These are phyloP conservation scores for Manihot esculenta DNA, from an alignment of 441 rosid species.

Conservation along the genomic window DNA sequence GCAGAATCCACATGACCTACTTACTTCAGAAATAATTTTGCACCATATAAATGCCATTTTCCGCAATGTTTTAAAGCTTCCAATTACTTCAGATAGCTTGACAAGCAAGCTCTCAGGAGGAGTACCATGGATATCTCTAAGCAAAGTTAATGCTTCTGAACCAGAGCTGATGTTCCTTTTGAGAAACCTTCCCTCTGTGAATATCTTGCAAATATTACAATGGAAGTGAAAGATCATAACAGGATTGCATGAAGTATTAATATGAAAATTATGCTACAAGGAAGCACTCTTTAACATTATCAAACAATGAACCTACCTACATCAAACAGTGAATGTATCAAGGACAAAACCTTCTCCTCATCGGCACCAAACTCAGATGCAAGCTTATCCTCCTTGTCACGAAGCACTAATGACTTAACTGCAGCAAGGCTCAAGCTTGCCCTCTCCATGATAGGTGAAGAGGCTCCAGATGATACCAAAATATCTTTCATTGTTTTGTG, in stretches of 20 bases:
- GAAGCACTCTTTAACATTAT: not conserved
- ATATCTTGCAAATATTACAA: constrained; percentile 73
- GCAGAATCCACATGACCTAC: constrained; percentile 28
- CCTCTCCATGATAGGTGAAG: constrained; percentile 86
- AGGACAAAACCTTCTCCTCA: constrained; percentile 43
- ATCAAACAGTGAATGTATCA: constrained; percentile 56
- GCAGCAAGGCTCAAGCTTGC: constrained; percentile 84
- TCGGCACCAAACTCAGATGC: constrained; percentile 59
- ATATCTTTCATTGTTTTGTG: constrained; percentile 76
- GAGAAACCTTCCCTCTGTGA: constrained; percentile 82
- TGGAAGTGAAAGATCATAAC: constrained; percentile 52
- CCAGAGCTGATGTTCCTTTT: constrained; percentile 56
- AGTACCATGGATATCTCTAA: constrained; percentile 86
- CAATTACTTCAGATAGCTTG: constrained; percentile 90
- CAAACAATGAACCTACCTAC: constrained; percentile 52
- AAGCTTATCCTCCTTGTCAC: constrained; percentile 83
- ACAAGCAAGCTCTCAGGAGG: constrained; percentile 76
- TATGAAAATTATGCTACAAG: constrained; percentile 13
- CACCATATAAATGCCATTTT: constrained; percentile 86
- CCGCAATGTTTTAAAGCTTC: constrained; percentile 70
- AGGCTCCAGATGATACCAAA: constrained; percentile 60
- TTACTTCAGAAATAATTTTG: constrained; percentile 78
- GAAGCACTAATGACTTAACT: constrained; percentile 83
- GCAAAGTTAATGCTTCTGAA: constrained; percentile 47
- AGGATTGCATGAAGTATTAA: constrained; percentile 26